phyloP scores from a whole-genome alignment of 306 rosid genomes.

The Malus asiatica region DNA sequence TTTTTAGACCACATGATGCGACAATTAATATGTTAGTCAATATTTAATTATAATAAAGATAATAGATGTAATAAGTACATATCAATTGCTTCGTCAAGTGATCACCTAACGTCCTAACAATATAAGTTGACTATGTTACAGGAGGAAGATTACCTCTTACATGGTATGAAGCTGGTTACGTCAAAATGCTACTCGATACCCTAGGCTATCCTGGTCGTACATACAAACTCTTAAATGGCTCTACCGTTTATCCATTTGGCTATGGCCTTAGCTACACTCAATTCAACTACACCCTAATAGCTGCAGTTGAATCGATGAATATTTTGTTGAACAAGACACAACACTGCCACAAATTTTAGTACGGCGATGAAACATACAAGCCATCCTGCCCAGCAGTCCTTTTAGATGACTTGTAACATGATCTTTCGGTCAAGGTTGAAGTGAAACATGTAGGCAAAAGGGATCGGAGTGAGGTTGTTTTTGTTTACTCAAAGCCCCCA shows the following conservation, averaged over 20 bases:
- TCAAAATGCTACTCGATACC: constrained; percentile 1
- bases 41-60: background rate
- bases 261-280: constrained; percentile 22
- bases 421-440: background rate
- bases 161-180: constrained; percentile 22
- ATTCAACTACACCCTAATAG: constrained; percentile 6
- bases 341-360: constrained; percentile 12
- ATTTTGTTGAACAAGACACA: background rate
- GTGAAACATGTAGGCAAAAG: background rate
- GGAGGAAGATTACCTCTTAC: constrained; percentile 35
- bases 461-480: constrained; percentile 20
- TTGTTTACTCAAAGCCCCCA: constrained; percentile 26
- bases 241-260: constrained; percentile 23
- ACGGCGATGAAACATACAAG: background rate
- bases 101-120: too few relatives aligned
- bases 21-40: too few relatives aligned
- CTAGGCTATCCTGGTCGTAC: constrained; percentile 29
- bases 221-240: constrained; percentile 23
- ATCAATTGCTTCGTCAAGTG: too few relatives aligned
- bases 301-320: background rate
- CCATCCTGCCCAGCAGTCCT: constrained; percentile 8
- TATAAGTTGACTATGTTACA: background rate
- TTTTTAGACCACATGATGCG: background rate
- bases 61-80: too few relatives aligned
- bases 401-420: constrained; percentile 9